Conservation (phyloP, 129 eudicot genomes). For the Chrysanthemum makinoi region DNA sequence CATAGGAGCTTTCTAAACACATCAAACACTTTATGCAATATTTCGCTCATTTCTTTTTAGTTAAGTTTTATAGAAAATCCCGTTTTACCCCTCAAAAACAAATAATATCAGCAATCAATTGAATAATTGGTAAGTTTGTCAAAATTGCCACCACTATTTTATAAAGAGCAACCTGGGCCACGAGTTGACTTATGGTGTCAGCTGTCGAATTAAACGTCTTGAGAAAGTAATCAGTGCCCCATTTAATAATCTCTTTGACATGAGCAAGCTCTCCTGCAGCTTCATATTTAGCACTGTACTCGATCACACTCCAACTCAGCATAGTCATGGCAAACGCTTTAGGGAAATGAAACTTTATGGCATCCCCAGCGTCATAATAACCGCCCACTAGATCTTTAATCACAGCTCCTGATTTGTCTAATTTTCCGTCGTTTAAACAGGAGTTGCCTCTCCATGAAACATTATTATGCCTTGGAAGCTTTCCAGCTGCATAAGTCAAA, state of each 20-base stretch:
- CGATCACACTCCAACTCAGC: slow-evolving; percentile 98
- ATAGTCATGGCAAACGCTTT: slow-evolving; percentile 86
- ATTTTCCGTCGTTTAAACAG: slow-evolving; percentile 66
- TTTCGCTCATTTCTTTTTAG: too few relatives aligned
- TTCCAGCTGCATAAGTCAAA: slow-evolving; percentile 64
- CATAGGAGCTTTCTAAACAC: too few relatives aligned
- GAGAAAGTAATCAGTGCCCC: slow-evolving; percentile 95
- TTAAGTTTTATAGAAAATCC: too few relatives aligned
- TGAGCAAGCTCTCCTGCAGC: slow-evolving; percentile 90
- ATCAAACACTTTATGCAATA: too few relatives aligned
- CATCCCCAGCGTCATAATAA: slow-evolving; percentile 93
- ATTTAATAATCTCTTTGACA: slow-evolving; percentile 73
- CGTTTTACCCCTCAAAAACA: too few relatives aligned
- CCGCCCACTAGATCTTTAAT: slow-evolving; percentile 77
- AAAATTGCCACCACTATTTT: too few relatives aligned
- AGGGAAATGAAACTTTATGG: slow-evolving; percentile 90
- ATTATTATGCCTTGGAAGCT: slow-evolving; percentile 75
- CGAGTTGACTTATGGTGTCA: slow-evolving; percentile 69
- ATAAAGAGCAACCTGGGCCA: slow-evolving; percentile 55
- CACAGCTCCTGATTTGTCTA: slow-evolving; percentile 41
- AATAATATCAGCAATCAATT: too few relatives aligned
- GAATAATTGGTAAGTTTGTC: too few relatives aligned
- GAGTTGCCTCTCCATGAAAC: slow-evolving; percentile 94
- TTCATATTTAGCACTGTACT: slow-evolving; percentile 87
- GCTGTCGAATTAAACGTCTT: slow-evolving; percentile 82